Evolutionary conservation across 768 basidiomycete genomes (phyloP), one percentile per base, ranked within the genome.

Genomic region (Leccinum subgranulosum): DNA sequence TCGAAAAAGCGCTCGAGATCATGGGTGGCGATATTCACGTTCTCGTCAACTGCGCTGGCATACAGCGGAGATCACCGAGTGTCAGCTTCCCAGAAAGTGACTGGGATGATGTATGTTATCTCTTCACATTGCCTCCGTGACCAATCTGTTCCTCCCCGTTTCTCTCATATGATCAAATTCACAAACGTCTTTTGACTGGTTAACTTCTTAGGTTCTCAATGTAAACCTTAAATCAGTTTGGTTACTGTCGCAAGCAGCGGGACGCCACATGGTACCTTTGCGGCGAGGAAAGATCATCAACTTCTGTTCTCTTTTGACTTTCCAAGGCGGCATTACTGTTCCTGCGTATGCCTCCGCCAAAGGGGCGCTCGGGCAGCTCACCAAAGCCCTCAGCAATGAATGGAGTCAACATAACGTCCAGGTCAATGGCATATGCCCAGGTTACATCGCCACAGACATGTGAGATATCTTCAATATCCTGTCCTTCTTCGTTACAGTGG

Each of bases 311-410:
- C 73, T 83, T 41, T 61, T 81, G 53, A 78, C 75, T 29, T 79
- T 75, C 60, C 75, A 83, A 67, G 83, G 82, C 49, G 87, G 87
- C 47, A 56, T 88, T 52, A 87, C 85, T 14, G 81, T 96, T 41
- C 92, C 94, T 19, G 94, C 94, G 11, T 96, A 96, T 67, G 91
- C 94, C 2, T 85, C 94, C 4, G 90, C 94, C 9, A 96, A 95
- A 71, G 92, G 92, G 55, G 92, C 90, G 19, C 77, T 92, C 31
- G 90, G 89, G 10, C 88, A 88, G 68, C 77, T 92, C 64, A 92
- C 92, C 27, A 94, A 94, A 74, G 88, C 93, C 3, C 83, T 96
- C 66, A 86, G 88, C 65, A 97, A 97, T 72, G 94, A 96, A 71
- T 97, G 94, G 94, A 88, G 90, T 59, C 80, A 81, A 66, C 83